These are phyloP conservation scores for Paecilomyces sp. DNA, from an alignment of 2,329 filamentous ascomycete genomes.

Conservation along the genomic window DNA sequence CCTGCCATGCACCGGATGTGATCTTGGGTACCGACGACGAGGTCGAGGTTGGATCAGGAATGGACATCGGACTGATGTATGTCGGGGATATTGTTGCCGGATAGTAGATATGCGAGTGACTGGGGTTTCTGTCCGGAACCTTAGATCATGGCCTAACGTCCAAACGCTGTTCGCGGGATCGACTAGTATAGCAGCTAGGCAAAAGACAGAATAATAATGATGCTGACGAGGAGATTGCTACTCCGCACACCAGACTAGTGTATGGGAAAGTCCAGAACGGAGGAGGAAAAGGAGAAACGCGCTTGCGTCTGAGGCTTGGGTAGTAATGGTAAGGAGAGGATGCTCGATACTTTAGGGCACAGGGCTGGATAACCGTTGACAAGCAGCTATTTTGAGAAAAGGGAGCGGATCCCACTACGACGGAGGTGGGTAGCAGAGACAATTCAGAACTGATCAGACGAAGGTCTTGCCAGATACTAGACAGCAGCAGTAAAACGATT, in stretches of 20 bases:
- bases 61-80: background rate
- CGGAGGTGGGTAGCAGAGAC: background rate
- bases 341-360: background rate
- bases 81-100: background rate
- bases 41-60: background rate
- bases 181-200: background rate
- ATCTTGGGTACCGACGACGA: background rate
- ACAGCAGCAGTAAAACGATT: background rate
- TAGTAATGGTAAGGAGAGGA: background rate
- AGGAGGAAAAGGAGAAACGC: background rate
- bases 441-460: background rate
- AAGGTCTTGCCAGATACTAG: background rate
- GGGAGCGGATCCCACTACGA: background rate
- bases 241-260: background rate
- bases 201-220: background rate
- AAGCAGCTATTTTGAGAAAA: background rate
- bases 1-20: conserved; percentile 4
- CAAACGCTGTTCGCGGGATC: background rate
- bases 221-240: background rate
- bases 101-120: background rate
- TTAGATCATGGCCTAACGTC: background rate
- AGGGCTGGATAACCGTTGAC: background rate
- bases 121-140: background rate
- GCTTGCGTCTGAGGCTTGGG: background rate
- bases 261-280: background rate